Percentiles rank a stretch among this genome's conserved stretches.
These are phyloP conservation scores for Sarocladium oryzae DNA, from an alignment of 2,329 filamentous ascomycete genomes.

Conservation along the genomic window DNA sequence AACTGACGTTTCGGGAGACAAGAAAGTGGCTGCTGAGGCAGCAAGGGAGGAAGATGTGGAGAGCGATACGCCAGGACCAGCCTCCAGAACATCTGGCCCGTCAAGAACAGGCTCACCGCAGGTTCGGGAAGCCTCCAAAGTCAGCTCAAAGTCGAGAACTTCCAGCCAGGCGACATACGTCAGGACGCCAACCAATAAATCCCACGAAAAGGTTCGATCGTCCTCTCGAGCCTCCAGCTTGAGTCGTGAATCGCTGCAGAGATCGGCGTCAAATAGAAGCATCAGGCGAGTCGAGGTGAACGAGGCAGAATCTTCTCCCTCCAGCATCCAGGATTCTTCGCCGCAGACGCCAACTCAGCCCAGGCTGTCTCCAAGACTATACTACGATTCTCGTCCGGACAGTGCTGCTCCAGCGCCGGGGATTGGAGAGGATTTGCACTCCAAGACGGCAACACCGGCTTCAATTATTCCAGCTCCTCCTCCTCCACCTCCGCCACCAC, in stretches of 20 bases:
- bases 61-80: constrained; percentile 27
- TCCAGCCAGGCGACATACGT: constrained; percentile 54
- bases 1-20: constrained; percentile 49
- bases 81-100: constrained; percentile 36
- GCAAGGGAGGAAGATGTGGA: constrained; percentile 20
- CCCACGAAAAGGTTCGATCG: constrained; percentile 29
- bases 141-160: constrained; percentile 47
- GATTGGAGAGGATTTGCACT: constrained; percentile 28
- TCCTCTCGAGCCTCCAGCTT: constrained; percentile 28
- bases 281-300: constrained; percentile 28
- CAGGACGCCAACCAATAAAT: constrained; percentile 28
- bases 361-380: constrained; percentile 41
- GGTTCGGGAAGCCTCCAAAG: constrained; percentile 41
- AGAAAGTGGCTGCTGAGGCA: constrained; percentile 17
- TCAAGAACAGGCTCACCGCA: constrained; percentile 38
- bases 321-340: constrained; percentile 48
- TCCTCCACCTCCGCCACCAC: constrained; percentile 62
- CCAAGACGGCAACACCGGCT: constrained; percentile 34
- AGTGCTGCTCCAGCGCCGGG: constrained; percentile 26
- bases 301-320: constrained; percentile 39
- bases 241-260: constrained; percentile 27
- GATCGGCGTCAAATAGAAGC: constrained; percentile 32
- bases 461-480: constrained; percentile 32
- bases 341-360: constrained; percentile 55
- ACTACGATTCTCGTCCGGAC: constrained; percentile 32